These are phyloP conservation scores for Pistacia vera DNA, from an alignment of 345 rosid species.

Conservation along the genomic window DNA sequence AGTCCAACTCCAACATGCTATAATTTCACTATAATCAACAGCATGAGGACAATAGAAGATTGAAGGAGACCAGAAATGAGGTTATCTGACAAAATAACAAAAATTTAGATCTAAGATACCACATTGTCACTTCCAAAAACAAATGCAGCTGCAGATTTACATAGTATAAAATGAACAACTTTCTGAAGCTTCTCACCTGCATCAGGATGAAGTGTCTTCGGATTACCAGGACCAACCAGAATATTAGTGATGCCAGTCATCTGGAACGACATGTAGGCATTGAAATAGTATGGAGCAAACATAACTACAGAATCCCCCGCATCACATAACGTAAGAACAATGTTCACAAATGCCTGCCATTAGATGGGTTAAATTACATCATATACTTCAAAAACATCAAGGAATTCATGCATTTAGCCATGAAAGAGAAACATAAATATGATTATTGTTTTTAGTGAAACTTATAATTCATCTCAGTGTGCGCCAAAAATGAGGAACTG, in stretches of 20 bases:
- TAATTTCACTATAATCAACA: not conserved
- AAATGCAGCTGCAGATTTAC: not conserved
- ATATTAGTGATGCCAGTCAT: conserved; percentile 94
- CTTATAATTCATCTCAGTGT: conserved; percentile 4
- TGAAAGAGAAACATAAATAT: conserved; percentile 6
- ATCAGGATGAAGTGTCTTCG: conserved; percentile 81
- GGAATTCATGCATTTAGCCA: not conserved
- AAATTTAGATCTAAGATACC: not conserved
- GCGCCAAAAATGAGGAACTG: not conserved
- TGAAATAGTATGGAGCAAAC: conserved; percentile 99
- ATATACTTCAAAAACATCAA: not conserved
- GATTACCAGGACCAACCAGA: conserved; percentile 76
- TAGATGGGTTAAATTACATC: conserved; percentile 6
- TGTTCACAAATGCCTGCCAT: conserved; percentile 89
- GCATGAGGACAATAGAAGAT: conserved; percentile 5
- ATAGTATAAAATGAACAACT: conserved; percentile 5
- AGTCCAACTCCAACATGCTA: not conserved
- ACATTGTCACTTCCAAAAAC: not conserved
- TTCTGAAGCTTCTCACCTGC: conserved; percentile 55
- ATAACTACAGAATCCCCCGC: conserved; percentile 87
- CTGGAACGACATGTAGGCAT: conserved; percentile 97
- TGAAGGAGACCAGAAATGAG: not conserved
- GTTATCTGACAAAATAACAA: not conserved
- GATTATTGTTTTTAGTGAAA: not conserved
- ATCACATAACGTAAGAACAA: conserved; percentile 85